phyloP scores from a whole-genome alignment of 805 yeast genomes.

The Komagataella pseudopastoris region DNA sequence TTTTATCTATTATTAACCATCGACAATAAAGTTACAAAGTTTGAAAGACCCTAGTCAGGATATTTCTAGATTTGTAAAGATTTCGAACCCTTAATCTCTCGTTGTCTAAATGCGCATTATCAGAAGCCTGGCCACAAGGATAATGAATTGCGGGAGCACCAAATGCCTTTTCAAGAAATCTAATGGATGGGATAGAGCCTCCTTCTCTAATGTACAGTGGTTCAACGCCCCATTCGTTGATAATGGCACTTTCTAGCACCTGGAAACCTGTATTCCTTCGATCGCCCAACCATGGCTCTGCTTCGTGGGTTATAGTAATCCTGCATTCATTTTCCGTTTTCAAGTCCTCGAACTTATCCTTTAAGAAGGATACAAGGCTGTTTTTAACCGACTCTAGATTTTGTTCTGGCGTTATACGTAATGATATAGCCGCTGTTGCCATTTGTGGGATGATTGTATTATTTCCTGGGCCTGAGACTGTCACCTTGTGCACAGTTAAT shows the following conservation, averaged over 20 bases:
- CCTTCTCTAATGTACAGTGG: slow-evolving; percentile 91
- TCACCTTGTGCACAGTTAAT: slow-evolving; percentile 69
- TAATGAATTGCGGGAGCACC: slow-evolving; percentile 87
- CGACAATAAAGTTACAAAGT: background rate
- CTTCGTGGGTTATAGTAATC: slow-evolving; percentile 61
- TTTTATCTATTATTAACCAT: background rate
- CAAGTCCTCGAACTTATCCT: slow-evolving; percentile 31
- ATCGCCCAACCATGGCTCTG: slow-evolving; percentile 95
- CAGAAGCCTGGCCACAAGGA: slow-evolving; percentile 93
- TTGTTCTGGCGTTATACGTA: slow-evolving; percentile 86
- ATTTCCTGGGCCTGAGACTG: slow-evolving; percentile 83
- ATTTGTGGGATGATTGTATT: slow-evolving; percentile 79
- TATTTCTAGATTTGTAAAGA: slow-evolving; percentile 57
- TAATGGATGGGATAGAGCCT: slow-evolving; percentile 86
- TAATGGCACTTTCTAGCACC: slow-evolving; percentile 47
- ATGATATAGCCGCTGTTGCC: slow-evolving; percentile 65
- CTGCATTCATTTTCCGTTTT: slow-evolving; percentile 48
- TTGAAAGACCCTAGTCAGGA: slow-evolving; percentile 38
- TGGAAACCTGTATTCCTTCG: slow-evolving; percentile 62
- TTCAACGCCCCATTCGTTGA: slow-evolving; percentile 61
- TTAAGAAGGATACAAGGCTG: slow-evolving; percentile 32
- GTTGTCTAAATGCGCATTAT: slow-evolving; percentile 84
- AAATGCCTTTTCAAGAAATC: slow-evolving; percentile 72
- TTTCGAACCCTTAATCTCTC: slow-evolving; percentile 75
- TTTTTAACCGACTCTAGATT: slow-evolving; percentile 43